These are phyloP conservation scores for Volvox africanus DNA, from an alignment of 139 green algal species.

Conservation along the genomic window DNA sequence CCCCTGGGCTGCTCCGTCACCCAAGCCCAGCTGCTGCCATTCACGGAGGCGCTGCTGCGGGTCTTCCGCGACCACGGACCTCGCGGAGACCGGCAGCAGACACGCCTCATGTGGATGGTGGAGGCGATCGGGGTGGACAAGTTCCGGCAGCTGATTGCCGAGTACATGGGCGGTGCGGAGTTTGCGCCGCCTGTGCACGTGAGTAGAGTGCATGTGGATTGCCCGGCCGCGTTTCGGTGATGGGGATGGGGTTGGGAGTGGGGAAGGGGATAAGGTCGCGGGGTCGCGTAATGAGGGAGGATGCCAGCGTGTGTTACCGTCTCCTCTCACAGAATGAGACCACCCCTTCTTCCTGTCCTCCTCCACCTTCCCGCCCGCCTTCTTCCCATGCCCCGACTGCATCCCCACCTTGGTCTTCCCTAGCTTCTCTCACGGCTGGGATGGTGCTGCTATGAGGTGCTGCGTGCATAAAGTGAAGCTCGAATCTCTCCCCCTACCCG, in stretches of 20 bases:
- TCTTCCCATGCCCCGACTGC: no score
- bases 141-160: constrained; percentile 72
- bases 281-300: no score
- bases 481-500: no score
- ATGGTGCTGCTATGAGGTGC: no score
- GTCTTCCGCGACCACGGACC: constrained; percentile 92
- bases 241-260: not conserved
- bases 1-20: constrained; percentile 87
- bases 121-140: constrained; percentile 86
- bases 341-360: no score
- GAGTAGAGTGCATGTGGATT: not conserved
- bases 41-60: constrained; percentile 83
- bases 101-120: constrained; percentile 96
- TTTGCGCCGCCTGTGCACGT: constrained; percentile 65
- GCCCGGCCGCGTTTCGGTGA: no score
- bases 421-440: no score
- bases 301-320: no score
- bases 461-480: no score
- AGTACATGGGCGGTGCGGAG: constrained; percentile 81
- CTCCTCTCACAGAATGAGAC: no score
- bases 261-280: not conserved
- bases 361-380: no score
- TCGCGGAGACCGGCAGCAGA: constrained; percentile 91
- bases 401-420: no score
- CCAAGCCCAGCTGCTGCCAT: constrained; percentile 80